Evolutionary conservation across 331 rosid genomes (phyloP).

Genomic region (Dryas integrifolia): DNA sequence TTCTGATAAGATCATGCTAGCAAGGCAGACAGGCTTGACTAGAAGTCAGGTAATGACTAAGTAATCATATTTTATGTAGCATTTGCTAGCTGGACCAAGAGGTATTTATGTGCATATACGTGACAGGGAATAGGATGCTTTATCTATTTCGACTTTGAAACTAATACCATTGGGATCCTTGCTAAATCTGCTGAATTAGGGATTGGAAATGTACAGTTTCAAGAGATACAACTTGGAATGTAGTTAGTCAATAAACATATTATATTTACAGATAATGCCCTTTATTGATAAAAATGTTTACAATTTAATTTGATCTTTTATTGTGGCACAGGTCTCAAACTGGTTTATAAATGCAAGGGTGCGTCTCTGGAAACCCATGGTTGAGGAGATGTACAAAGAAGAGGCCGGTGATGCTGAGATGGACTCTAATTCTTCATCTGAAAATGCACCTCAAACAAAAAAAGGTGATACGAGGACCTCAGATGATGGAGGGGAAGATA

Average conservation of each 20-base stretch:
- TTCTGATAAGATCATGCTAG: conserved; percentile 84
- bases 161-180: neutral
- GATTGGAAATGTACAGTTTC: neutral
- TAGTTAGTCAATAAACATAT: no score
- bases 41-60: conserved; percentile 69
- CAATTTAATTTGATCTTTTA: neutral
- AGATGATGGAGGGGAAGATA: conserved; percentile 51
- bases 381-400: conserved; percentile 86
- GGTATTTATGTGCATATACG: neutral
- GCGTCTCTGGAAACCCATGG: conserved; percentile 93
- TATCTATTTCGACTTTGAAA: neutral
- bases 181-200: conserved; percentile 1
- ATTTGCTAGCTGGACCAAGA: conserved; percentile 3
- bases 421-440: conserved; percentile 70
- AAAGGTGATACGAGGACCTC: conserved; percentile 43
- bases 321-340: conserved; percentile 62
- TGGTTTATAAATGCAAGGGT: conserved; percentile 90
- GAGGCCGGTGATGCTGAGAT: conserved; percentile 59
- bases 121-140: neutral
- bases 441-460: conserved; percentile 47
- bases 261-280: neutral
- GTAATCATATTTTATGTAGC: neutral
- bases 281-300: neutral
- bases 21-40: conserved; percentile 80
- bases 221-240: neutral